Evolutionary conservation across 805 yeast species (phyloP), one percentile per base, ranked within the genome.

Genomic region (Nakazawaea ishiwadae): DNA sequence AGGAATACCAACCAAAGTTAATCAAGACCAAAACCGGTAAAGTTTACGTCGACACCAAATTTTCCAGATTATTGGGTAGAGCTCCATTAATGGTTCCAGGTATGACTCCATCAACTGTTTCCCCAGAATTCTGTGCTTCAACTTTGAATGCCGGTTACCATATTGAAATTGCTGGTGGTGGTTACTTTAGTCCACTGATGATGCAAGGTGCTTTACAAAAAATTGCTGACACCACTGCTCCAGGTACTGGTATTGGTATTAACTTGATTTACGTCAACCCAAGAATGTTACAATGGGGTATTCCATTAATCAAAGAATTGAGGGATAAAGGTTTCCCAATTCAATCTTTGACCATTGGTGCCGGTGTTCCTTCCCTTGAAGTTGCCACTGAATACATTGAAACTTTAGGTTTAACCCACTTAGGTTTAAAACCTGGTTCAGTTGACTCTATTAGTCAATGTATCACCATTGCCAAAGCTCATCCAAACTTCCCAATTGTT

Each of bases 161-260:
- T 60, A 88, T 91, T 56, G 99, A 93, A 71, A 75, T 93, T 57
- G 99, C 96, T 37, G 99, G 99, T 65, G 99, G 99, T 75, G 99
- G 98, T 58, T 93, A 93, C 68, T 93, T 91, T 66, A 63, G 71
- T 45, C 82, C 95, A 48, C 62, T 60, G 8, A 71, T 71, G 55
- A 80, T 93, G 81, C 78, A 83, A 41, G 60, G 59, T 20, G 97
- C 97, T 31, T 71, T 93, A 52, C 76, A 83, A 54, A 66, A 79
- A 53, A 84, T 93, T 52, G 84, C 85, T 47, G 63, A 68, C 39
- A 71, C 72, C 49, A 77, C 86, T 41, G 70, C 72, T 46, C 93
- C 95, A 50, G 98, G 98, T 59, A 77, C 82, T 41, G 95, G 97
- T 55, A 77, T 93, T 59, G 88, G 95, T 55, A 71, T 93, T 55